Evolutionary conservation across 2,329 filamentous ascomycete species (phyloP).

Genomic region (Botryotinia globosa): DNA sequence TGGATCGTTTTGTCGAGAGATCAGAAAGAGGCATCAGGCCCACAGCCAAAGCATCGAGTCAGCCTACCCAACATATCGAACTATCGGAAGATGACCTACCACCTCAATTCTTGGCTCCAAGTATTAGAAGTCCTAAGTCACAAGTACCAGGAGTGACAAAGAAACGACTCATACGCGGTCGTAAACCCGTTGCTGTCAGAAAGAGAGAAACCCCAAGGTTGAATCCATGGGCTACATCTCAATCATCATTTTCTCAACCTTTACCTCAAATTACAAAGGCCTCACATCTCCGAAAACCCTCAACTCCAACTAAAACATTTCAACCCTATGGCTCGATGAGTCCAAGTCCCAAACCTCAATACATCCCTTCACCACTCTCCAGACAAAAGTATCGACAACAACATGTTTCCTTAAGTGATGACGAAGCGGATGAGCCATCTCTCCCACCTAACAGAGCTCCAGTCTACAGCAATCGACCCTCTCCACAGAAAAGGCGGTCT

Average conservation of each 20-base stretch:
- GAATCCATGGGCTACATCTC: slow-evolving; percentile 18
- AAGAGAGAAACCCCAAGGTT: slow-evolving; percentile 8
- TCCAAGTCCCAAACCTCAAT: slow-evolving; percentile 7
- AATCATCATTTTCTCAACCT: slow-evolving; percentile 13
- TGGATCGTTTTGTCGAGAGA: slow-evolving; percentile 38
- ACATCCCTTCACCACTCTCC: not conserved
- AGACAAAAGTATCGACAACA: not conserved
- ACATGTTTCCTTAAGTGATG: not conserved
- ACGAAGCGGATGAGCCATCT: slow-evolving; percentile 5
- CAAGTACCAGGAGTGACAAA: not conserved
- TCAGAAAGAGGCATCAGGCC: slow-evolving; percentile 31
- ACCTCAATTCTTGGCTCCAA: slow-evolving; percentile 22
- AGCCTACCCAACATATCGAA: not conserved
- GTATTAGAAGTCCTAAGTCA: not conserved
- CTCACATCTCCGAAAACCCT: not conserved
- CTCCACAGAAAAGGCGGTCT: not conserved
- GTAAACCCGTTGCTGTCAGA: not conserved
- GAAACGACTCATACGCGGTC: slow-evolving; percentile 12
- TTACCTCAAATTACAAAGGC: slow-evolving; percentile 9
- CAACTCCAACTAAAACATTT: not conserved
- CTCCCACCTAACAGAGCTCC: not conserved
- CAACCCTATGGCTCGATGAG: not conserved
- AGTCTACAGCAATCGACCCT: not conserved
- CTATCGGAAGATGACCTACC: slow-evolving; percentile 21
- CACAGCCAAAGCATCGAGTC: slow-evolving; percentile 14